A percentile compares a stretch with the other conserved stretches of the same genome.
Evolutionary conservation across 2,329 filamentous ascomycete genomes (phyloP).

Genomic region (Pezizomycotina sp.): DNA sequence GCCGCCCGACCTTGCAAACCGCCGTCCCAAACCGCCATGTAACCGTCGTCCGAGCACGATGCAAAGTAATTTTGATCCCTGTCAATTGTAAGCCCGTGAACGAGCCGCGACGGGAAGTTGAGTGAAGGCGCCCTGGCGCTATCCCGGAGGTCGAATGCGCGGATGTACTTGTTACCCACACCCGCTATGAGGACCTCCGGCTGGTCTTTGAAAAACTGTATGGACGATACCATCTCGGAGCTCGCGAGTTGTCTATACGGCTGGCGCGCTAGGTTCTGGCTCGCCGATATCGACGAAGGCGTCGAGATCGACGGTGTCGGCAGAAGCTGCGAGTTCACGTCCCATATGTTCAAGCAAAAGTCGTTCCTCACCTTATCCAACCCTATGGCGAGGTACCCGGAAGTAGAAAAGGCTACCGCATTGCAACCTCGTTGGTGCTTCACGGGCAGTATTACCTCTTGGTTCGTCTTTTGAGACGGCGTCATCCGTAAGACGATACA

Average conservation of each 20-base stretch:
- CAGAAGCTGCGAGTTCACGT: constrained; percentile 46
- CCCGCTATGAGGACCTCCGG: constrained; percentile 60
- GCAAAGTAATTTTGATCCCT: constrained; percentile 70
- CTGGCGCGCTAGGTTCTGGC: constrained; percentile 21
- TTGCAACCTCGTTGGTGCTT: constrained; percentile 66
- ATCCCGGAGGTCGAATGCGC: constrained; percentile 67
- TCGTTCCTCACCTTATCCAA: constrained; percentile 69
- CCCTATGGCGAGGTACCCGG: constrained; percentile 57
- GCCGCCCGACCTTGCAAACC: constrained; percentile 19
- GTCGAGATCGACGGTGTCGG: constrained; percentile 30
- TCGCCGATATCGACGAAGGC: constrained; percentile 27
- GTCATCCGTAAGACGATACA: constrained; percentile 53
- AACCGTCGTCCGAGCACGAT: constrained; percentile 42
- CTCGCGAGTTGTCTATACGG: constrained; percentile 41
- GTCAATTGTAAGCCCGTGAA: constrained; percentile 53
- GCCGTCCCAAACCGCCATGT: constrained; percentile 24
- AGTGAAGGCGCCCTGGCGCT: constrained; percentile 31
- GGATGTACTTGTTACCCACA: constrained; percentile 56
- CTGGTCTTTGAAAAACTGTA: constrained; percentile 64
- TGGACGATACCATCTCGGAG: constrained; percentile 60
- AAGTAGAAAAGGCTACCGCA: constrained; percentile 61
- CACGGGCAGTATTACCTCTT: constrained; percentile 50
- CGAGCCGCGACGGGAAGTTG: constrained; percentile 35
- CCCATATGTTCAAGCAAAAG: constrained; percentile 67
- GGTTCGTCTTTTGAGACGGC: constrained; percentile 37